Percentiles rank a stretch among this genome's conserved stretches.
Conservation (phyloP, 306 rosid genomes). For the Elaeagnus macrophylla region DNA sequence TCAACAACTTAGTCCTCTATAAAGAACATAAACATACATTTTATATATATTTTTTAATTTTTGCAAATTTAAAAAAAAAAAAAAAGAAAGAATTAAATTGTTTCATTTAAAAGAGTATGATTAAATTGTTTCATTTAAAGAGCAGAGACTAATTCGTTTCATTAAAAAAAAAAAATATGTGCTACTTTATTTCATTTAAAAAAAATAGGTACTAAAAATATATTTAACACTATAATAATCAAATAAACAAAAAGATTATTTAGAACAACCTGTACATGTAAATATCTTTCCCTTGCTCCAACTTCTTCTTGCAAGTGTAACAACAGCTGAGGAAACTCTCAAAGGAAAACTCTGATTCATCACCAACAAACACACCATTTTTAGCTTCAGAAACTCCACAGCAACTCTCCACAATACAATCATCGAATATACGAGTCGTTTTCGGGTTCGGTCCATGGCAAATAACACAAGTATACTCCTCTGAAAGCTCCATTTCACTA, state of each 20-base stretch:
- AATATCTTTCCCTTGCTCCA: conserved; percentile 69
- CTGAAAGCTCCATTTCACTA: conserved; percentile 72
- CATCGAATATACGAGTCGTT: conserved; percentile 69
- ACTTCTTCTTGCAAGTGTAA: conserved; percentile 60
- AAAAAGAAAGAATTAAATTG: too few species aligned
- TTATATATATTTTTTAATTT: too few species aligned
- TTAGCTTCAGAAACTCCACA: conserved; percentile 29
- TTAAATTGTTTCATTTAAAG: too few species aligned
- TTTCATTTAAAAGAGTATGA: too few species aligned
- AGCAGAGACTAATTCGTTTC: too few species aligned
- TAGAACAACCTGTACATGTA: conserved; percentile 83
- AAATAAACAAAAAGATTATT: neutral
- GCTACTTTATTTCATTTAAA: too few species aligned
- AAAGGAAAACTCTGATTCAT: conserved; percentile 23
- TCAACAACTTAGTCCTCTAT: too few species aligned
- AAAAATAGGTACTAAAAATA: too few species aligned
- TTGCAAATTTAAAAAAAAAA: too few species aligned
- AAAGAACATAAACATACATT: too few species aligned
- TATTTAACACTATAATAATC: neutral
- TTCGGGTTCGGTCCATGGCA: conserved; percentile 67
- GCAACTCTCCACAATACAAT: conserved; percentile 56
- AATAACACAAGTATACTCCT: conserved; percentile 83
- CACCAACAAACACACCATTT: conserved; percentile 15
- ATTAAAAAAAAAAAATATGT: too few species aligned
- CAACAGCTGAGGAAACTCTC: conserved; percentile 64